Percentiles rank a stretch among this genome's conserved stretches.
These are phyloP conservation scores for Blastocystis sp. DNA, from an alignment of 352 stramenopile species.

Conservation along the genomic window DNA sequence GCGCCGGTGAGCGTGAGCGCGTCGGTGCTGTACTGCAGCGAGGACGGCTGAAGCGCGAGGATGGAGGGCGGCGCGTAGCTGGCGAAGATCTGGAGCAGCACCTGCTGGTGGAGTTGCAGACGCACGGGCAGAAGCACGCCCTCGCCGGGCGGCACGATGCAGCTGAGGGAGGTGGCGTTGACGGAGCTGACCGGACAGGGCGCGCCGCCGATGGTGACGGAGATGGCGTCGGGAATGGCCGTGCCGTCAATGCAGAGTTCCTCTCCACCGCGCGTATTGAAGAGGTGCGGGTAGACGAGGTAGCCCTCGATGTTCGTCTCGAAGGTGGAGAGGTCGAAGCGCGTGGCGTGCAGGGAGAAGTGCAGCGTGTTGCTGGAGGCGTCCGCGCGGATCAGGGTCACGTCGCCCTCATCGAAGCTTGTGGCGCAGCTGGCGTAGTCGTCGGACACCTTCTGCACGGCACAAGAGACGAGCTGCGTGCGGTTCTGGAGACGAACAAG, in stretches of 20 bases:
- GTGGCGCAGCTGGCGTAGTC: slow-evolving; percentile 28
- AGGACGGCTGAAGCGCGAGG: not conserved
- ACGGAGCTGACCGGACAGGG: not conserved
- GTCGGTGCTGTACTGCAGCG: not conserved
- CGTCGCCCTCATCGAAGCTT: not conserved
- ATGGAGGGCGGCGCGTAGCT: slow-evolving; percentile 1
- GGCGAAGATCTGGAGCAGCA: slow-evolving; percentile 20
- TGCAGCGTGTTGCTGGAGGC: not conserved
- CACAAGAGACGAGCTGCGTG: not conserved
- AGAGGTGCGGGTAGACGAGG: slow-evolving; percentile 23
- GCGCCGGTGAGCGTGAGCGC: not conserved
- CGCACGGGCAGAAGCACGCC: slow-evolving; percentile 1
- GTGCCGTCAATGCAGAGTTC: not conserved
- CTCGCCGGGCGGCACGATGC: slow-evolving; percentile 25
- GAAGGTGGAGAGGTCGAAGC: not conserved
- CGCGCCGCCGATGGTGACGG: not conserved
- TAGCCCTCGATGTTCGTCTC: slow-evolving; percentile 23
- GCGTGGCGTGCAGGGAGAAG: not conserved
- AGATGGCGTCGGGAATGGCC: not conserved
- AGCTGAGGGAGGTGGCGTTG: slow-evolving; percentile 25
- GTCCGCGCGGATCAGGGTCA: not conserved
- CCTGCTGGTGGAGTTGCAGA: not conserved
- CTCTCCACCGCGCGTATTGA: slow-evolving; percentile 9
- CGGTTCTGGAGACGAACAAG: not conserved
- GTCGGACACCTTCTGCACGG: not conserved